Conservation (phyloP, 2,329 filamentous ascomycete species). For the Calonectria multiphialidica region DNA sequence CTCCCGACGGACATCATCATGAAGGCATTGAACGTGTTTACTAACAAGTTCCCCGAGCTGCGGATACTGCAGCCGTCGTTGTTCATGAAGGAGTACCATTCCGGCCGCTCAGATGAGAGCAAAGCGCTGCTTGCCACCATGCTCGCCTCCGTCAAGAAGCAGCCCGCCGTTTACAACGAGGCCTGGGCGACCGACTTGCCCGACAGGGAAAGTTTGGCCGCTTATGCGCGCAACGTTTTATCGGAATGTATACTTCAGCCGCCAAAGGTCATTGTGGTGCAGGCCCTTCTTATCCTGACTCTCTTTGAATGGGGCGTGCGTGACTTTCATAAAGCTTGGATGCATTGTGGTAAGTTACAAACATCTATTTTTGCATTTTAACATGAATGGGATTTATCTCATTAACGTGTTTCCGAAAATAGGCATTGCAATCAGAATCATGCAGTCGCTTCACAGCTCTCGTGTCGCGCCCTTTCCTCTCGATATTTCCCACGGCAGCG, state of each 20-base stretch:
- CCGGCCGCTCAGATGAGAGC: slow-evolving; percentile 36
- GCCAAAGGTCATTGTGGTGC: slow-evolving; percentile 47
- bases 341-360: slow-evolving; percentile 45
- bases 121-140: slow-evolving; percentile 38
- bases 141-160: slow-evolving; percentile 33
- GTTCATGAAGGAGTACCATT: slow-evolving; percentile 42
- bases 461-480: slow-evolving; percentile 31
- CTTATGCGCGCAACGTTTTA: slow-evolving; percentile 26
- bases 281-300: slow-evolving; percentile 54
- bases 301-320: slow-evolving; percentile 57
- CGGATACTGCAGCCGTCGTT: slow-evolving; percentile 49
- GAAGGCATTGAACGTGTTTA: slow-evolving; percentile 50
- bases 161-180: slow-evolving; percentile 23
- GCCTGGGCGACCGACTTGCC: slow-evolving; percentile 25
- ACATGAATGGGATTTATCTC: accelerated
- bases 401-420: background rate
- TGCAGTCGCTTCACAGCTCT: slow-evolving; percentile 41
- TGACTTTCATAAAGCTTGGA: slow-evolving; percentile 58
- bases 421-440: slow-evolving; percentile 41
- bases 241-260: slow-evolving; percentile 33
- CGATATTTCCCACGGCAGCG: slow-evolving; percentile 26
- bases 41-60: slow-evolving; percentile 50
- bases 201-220: slow-evolving; percentile 27
- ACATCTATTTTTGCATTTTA: accelerated
- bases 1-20: slow-evolving; percentile 44